Evolutionary conservation across 257 asterid species (phyloP), one percentile per base, ranked within the genome.

Genomic region (Solanum medicagineum): DNA sequence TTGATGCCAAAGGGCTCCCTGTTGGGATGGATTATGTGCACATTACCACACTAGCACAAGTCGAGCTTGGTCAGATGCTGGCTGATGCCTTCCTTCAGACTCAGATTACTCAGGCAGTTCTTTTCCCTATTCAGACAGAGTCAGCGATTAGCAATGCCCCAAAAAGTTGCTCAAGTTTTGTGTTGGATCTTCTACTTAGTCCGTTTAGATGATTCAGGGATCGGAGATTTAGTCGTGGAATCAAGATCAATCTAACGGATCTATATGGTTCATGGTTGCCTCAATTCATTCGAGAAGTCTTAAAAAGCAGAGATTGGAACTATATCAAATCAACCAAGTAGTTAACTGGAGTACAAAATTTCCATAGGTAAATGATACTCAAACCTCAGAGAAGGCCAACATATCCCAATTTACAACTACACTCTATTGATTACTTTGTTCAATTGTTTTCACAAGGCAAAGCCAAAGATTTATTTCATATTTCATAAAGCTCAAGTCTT

Each of bases 1-100:
- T 91, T 12, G 93, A 91, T 85, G 91, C 92, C 14, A 88, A 81
- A 84, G 91, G 92, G 13, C 26, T 86, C 14, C 81, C 82, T 32
- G 42, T 91, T 81, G 81, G 81, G 14, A 86, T 86, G 15, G 93
- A 91, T 87, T 40, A 32, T n/a, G 40, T 91, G 36, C 93, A 91
- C 77, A 89, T 91, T 10, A 85, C 85, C 13, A 53, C 92, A 56
- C 81, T 65, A 44, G 86, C 90, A 32, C 86, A 89, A 26, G 88
- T 89, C 80, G 85, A 82, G 53, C 85, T 91, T 15, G 92, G 93
- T 22, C 73, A 84, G 20, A 85, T 85, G 86, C 56, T 91, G 85
- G 91, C 92, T 40, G 40, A 83, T 29, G 89, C 87, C 19, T 89
- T 86, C 82, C 89, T 87, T 74, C 84, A 65, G 7, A 87, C 47